A percentile compares a stretch with the other conserved stretches of the same genome.
These are phyloP conservation scores for Collybiopsis luxurians DNA, from an alignment of 768 basidiomycete genomes.

Conservation along the genomic window DNA sequence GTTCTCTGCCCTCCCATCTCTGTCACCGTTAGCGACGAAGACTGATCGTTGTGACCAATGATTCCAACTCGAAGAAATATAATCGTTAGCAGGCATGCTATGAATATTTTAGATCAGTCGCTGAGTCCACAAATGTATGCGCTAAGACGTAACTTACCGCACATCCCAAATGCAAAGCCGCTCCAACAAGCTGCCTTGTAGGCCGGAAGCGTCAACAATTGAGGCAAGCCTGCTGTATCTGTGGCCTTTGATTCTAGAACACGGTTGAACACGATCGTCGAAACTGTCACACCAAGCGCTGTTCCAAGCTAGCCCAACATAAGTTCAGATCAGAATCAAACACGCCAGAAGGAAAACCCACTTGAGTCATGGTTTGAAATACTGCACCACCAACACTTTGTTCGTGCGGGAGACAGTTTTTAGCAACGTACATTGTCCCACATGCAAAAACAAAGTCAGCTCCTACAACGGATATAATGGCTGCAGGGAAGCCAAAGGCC, in stretches of 20 bases:
- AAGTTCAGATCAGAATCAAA: neutral
- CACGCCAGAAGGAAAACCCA: neutral
- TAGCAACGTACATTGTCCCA: constrained; percentile 74
- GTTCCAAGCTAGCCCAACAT: constrained; percentile 51
- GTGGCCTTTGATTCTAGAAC: constrained; percentile 34
- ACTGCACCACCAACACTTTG: constrained; percentile 75
- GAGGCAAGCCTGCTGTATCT: constrained; percentile 26
- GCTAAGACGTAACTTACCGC: constrained; percentile 43
- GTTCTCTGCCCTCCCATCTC: neutral
- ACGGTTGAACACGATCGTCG: constrained; percentile 68
- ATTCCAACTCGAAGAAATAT: constrained; percentile 10
- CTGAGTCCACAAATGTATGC: no score
- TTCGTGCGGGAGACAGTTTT: constrained; percentile 61
- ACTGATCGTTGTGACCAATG: constrained; percentile 7
- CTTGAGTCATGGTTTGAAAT: constrained; percentile 79
- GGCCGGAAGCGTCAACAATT: constrained; percentile 41
- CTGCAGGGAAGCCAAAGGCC: constrained; percentile 74
- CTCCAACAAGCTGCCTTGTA: constrained; percentile 70
- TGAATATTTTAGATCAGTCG: neutral
- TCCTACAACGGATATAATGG: constrained; percentile 64
- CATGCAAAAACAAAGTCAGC: constrained; percentile 75
- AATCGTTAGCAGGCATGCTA: constrained; percentile 6
- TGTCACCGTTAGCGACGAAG: neutral
- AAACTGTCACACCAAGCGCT: constrained; percentile 66
- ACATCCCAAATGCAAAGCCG: constrained; percentile 54